Base-by-base conservation (phyloP, 2,329 filamentous ascomycete species). In the Hypocreales sp. region DNA sequence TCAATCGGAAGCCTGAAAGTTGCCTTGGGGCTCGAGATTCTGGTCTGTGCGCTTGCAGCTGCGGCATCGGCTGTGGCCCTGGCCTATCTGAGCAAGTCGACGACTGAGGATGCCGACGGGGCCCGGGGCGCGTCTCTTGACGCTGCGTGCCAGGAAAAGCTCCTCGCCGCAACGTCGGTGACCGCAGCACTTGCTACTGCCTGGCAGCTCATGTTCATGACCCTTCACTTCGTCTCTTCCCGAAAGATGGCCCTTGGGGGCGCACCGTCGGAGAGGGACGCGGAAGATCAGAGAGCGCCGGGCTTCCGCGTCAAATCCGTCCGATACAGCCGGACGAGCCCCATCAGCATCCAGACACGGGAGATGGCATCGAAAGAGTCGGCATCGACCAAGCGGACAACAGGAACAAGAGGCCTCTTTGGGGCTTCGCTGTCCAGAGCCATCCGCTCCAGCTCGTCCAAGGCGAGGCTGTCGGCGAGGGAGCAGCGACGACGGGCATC, bases 381-480 rank as follows among this genome's bases (percentile, higher is more conserved):
- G n/a, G n/a, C n/a, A n/a, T n/a, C 60, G 5, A 34, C 35, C 25
- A 41, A 41, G 24, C 40, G 42, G 11, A 35, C 36, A 16, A 34
- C 35, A 14, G 38, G 40, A 7, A 43, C 41, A 3, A 35, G 42
- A 20, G 38, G 31, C 25, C 41, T 39, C 15, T 41, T 52, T 20
- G 42, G 37, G 47, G 51, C 36, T 51, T 61, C 35, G 43, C 54
- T 37, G 57, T 65, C 29, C 41, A 55, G 31, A 43, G 60, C 21
- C 50, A 64, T 40, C 56, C 63, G 66, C 5, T 69, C 72, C 5
- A 61, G 66, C 24, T 60, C 61, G 2, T 75, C 70, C 21, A 67
- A 55, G 43, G 69, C 65, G 3, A 60, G 60, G 25, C 51, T 77
- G 19, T 47, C 76, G 2, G 51, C 58, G 10, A 53, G 46, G 31